Conservation (phyloP, 306 rosid species). For the Prunus davidiana region DNA sequence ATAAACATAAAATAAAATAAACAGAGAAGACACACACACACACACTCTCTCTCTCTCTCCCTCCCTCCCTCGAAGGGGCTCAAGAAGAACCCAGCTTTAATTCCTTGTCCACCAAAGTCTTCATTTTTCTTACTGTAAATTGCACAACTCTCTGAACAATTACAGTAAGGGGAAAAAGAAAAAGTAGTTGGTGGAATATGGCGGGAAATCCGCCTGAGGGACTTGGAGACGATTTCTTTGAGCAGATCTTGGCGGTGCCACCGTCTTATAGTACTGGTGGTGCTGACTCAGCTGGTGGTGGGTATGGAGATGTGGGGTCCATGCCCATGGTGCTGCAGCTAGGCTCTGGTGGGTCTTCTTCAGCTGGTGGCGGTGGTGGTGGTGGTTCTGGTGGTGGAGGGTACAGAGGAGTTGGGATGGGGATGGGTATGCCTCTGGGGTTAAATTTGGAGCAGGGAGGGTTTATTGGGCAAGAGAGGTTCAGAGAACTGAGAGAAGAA, state of each 20-base stretch:
- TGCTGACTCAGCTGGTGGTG: constrained; percentile 28
- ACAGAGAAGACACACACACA: background rate
- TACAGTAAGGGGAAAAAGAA: background rate
- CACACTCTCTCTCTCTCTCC: background rate
- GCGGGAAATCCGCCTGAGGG: constrained; percentile 74
- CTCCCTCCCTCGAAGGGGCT: background rate
- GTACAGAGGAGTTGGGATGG: constrained; percentile 39
- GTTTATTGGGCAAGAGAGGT: constrained; percentile 53
- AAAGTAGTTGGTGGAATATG: constrained; percentile 32
- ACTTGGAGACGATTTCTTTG: constrained; percentile 81
- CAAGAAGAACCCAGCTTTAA: background rate
- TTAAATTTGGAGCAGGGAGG: constrained; percentile 69
- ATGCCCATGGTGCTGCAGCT: constrained; percentile 59
- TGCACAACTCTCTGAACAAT: background rate
- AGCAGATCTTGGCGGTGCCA: constrained; percentile 79
- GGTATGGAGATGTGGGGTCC: constrained; percentile 38
- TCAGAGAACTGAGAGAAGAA: constrained; percentile 28
- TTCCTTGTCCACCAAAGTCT: background rate
- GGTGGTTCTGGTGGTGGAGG: constrained; percentile 21
- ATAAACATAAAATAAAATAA: background rate
- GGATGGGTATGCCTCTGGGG: constrained; percentile 77
- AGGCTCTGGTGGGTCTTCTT: constrained; percentile 39
- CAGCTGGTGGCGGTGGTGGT: constrained; percentile 6
- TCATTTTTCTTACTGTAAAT: background rate
- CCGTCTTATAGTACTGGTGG: constrained; percentile 30